These are phyloP conservation scores for Phoenix roebelenii DNA, from an alignment of 176 grass and related monocot genomes.

Conservation along the genomic window DNA sequence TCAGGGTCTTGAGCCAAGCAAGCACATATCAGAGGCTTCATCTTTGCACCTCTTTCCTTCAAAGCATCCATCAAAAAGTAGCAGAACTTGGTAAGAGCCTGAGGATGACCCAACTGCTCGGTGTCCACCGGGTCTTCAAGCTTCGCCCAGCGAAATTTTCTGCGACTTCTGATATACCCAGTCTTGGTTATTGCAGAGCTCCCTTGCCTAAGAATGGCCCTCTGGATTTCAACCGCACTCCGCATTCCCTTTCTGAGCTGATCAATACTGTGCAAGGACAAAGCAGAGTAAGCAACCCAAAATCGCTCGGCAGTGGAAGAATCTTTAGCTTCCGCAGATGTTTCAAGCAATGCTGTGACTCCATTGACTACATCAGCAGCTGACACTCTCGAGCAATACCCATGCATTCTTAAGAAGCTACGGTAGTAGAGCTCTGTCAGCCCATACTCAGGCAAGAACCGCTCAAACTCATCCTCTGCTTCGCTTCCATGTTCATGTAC, in stretches of 20 bases:
- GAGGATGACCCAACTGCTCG: conserved; percentile 47
- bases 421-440: conserved; percentile 77
- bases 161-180: conserved; percentile 61
- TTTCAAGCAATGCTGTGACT: conserved; percentile 64
- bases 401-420: conserved; percentile 74
- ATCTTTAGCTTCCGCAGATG: conserved; percentile 14
- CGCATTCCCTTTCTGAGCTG: conserved; percentile 73
- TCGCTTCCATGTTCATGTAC: conserved; percentile 96
- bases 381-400: conserved; percentile 67
- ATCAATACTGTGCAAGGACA: conserved; percentile 62
- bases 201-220: conserved; percentile 71
- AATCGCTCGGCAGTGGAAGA: conserved; percentile 51
- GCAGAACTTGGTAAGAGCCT: conserved; percentile 79
- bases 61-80: conserved; percentile 82
- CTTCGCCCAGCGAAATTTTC: conserved; percentile 84
- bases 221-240: conserved; percentile 70
- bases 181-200: conserved; percentile 79
- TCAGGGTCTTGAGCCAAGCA: conserved; percentile 51
- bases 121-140: conserved; percentile 77
- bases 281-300: conserved; percentile 72
- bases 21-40: conserved; percentile 71
- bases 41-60: conserved; percentile 71
- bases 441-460: conserved; percentile 84
- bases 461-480: conserved; percentile 67
- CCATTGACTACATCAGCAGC: conserved; percentile 95